Evolutionary conservation across 805 yeast species (phyloP).

Genomic region (Barnettozyma californica): DNA sequence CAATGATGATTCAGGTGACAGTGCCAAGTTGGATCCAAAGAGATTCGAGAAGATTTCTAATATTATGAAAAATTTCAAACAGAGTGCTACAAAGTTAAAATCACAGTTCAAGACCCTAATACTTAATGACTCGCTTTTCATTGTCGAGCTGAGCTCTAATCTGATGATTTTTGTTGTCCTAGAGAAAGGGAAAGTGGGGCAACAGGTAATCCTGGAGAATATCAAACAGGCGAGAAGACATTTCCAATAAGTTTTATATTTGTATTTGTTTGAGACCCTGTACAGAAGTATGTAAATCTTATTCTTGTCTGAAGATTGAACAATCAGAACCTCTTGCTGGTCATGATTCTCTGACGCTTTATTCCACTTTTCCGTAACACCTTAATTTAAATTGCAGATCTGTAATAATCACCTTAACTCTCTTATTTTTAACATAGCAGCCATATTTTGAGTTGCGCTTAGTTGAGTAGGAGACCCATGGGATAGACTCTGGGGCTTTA

Average conservation of each 20-base stretch:
- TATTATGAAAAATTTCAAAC: slow-evolving; percentile 90
- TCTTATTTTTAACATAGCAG: too few relatives aligned
- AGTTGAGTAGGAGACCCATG: too few relatives aligned
- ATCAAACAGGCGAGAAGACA: slow-evolving; percentile 51
- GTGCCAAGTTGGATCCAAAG: slow-evolving; percentile 64
- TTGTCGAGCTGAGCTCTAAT: slow-evolving; percentile 54
- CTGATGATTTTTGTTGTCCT: slow-evolving; percentile 58
- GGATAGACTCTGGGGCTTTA: too few relatives aligned
- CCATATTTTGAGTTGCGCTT: too few relatives aligned
- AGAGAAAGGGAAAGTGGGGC: slow-evolving; percentile 32
- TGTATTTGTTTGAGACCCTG: not conserved
- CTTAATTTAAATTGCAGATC: too few relatives aligned
- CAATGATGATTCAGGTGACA: slow-evolving; percentile 15
- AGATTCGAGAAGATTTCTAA: slow-evolving; percentile 91
- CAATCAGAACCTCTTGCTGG: too few relatives aligned
- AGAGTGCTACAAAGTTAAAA: slow-evolving; percentile 81
- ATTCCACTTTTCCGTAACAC: too few relatives aligned
- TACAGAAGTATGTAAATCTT: not conserved
- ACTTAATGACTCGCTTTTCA: slow-evolving; percentile 51
- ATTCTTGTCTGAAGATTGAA: not conserved
- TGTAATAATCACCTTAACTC: too few relatives aligned
- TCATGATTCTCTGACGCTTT: too few relatives aligned
- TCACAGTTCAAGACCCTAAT: slow-evolving; percentile 77
- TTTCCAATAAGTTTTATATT: slow-evolving; percentile 31
- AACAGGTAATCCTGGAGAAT: slow-evolving; percentile 45